Conservation (phyloP, 75 land plant genomes). For the Sequoia sempervirens region DNA sequence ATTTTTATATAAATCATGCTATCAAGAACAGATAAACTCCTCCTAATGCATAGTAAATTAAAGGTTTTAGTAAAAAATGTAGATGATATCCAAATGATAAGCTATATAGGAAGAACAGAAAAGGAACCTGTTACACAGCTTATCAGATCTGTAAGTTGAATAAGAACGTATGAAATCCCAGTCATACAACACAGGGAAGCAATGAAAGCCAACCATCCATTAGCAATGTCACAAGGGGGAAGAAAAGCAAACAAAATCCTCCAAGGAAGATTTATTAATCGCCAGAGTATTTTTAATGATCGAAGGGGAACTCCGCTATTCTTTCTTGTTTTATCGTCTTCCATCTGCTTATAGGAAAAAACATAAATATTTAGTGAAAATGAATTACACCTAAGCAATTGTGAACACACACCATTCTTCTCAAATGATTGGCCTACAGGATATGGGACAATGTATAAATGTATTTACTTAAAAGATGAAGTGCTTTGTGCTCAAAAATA, state of each 20-base stretch:
- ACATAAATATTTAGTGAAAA: neutral
- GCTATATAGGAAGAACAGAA: neutral
- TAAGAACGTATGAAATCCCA: slow-evolving; percentile 68
- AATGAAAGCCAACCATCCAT: slow-evolving; percentile 84
- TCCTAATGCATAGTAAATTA: neutral
- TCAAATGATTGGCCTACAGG: neutral
- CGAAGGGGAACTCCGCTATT: slow-evolving; percentile 10
- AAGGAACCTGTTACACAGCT: slow-evolving; percentile 78
- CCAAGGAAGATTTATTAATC: slow-evolving; percentile 59
- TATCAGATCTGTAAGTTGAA: slow-evolving; percentile 67
- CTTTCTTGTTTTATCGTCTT: slow-evolving; percentile 25
- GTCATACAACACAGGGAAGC: slow-evolving; percentile 69
- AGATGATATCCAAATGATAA: neutral
- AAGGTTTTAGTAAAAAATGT: neutral
- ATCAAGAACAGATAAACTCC: neutral
- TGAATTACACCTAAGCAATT: neutral
- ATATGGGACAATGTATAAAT: neutral
- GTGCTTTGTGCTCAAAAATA: neutral
- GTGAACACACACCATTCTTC: neutral
- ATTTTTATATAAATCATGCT: neutral
- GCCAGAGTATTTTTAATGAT: slow-evolving; percentile 37
- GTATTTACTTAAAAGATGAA: neutral
- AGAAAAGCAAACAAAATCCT: slow-evolving; percentile 72
- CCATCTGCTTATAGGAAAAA: slow-evolving; percentile 2
- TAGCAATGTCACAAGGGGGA: slow-evolving; percentile 65